These are phyloP conservation scores for Suillus brevipes DNA, from an alignment of 768 basidiomycete species.

Conservation along the genomic window DNA sequence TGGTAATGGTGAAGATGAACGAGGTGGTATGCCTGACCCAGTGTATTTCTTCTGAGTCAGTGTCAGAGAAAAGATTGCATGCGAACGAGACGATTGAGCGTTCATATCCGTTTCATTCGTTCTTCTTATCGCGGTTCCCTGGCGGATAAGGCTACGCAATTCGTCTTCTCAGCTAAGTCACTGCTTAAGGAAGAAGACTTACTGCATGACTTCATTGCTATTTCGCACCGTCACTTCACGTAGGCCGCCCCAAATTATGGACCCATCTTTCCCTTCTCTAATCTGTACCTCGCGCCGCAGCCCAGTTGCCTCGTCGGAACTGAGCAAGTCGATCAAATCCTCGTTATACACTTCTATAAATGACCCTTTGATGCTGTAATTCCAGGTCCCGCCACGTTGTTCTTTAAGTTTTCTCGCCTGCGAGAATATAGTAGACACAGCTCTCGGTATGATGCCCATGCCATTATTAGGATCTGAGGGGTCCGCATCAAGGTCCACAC, in stretches of 20 bases:
- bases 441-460: constrained; percentile 95
- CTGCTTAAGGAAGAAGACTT: constrained; percentile 36
- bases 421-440: constrained; percentile 86
- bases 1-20: constrained; percentile 77
- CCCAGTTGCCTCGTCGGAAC: constrained; percentile 65
- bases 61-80: constrained; percentile 98
- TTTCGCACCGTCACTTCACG: constrained; percentile 88
- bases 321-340: constrained; percentile 93
- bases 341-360: constrained; percentile 99
- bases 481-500: constrained; percentile 86
- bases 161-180: constrained; percentile 15
- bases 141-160: constrained; percentile 71
- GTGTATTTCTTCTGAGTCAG: constrained; percentile 87
- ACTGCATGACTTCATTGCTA: constrained; percentile 90
- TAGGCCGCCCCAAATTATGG: constrained; percentile 96
- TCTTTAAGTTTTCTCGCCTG: constrained; percentile 74
- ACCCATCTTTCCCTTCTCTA: constrained; percentile 94
- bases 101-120: constrained; percentile 99
- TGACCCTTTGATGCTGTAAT: constrained; percentile 78
- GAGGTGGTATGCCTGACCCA: constrained; percentile 67
- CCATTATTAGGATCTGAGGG: constrained; percentile 77
- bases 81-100: constrained; percentile 94
- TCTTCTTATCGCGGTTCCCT: constrained; percentile 86
- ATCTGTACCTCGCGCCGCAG: constrained; percentile 87
- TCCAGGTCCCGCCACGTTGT: constrained; percentile 75